A percentile compares a stretch with the other conserved stretches of the same genome.
Conservation (phyloP, 495 filamentous ascomycete genomes). For the Collariella sp. region DNA sequence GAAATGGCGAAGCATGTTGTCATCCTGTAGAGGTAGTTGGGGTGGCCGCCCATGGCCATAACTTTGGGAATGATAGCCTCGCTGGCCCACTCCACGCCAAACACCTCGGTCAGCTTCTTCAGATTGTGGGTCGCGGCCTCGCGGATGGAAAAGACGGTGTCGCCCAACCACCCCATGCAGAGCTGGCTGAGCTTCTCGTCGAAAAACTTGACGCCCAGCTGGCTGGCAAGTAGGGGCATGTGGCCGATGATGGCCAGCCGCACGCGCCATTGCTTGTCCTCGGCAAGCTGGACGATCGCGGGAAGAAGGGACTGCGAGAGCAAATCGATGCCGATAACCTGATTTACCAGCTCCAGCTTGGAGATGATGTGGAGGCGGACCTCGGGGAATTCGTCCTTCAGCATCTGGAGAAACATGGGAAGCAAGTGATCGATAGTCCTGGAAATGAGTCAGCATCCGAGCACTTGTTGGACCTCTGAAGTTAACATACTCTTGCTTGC, state of each 20-base stretch:
- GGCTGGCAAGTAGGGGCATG: constrained; percentile 90
- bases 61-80: constrained; percentile 97
- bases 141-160: constrained; percentile 96
- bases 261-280: constrained; percentile 99
- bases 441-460: constrained; percentile 10
- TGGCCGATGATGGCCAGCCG: constrained; percentile 98
- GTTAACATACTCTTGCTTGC: constrained; percentile 82
- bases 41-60: constrained; percentile 93
- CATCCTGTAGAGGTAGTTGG: constrained; percentile 98
- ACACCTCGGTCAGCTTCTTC: constrained; percentile 96
- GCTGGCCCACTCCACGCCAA: constrained; percentile 96
- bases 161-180: constrained; percentile 99
- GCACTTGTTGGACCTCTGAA: neutral
- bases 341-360: constrained; percentile 94
- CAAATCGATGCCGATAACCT: constrained; percentile 95
- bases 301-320: constrained; percentile 94
- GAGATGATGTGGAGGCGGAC: constrained; percentile 97
- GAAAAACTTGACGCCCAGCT: constrained; percentile 95
- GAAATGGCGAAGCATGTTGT: constrained; percentile 97
- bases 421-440: constrained; percentile 94
- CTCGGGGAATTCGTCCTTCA: constrained; percentile 98
- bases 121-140: constrained; percentile 95
- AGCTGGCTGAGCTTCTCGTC: constrained; percentile 91
- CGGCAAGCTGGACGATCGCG: constrained; percentile 94
- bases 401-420: constrained; percentile 98